These are phyloP conservation scores for Kluyveromyces lactis DNA, from an alignment of 805 yeast genomes.

Conservation along the genomic window DNA sequence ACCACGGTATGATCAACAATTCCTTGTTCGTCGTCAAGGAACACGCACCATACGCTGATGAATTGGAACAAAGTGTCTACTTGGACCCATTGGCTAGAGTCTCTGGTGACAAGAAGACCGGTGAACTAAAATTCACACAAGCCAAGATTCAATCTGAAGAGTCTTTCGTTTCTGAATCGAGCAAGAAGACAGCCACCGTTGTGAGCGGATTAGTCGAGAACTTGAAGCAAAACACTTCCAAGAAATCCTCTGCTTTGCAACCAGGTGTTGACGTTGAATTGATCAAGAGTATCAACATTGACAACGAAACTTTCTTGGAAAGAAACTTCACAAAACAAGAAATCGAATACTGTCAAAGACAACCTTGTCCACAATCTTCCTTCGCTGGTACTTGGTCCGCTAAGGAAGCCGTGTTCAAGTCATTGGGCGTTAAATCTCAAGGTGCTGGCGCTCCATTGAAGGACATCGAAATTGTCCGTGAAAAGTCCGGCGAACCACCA, in stretches of 20 bases:
- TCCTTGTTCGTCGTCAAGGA: slow-evolving; percentile 89
- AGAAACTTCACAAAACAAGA: slow-evolving; percentile 85
- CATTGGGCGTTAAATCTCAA: slow-evolving; percentile 75
- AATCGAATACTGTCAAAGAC: slow-evolving; percentile 62
- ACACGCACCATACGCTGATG: slow-evolving; percentile 85
- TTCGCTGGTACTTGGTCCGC: slow-evolving; percentile 99
- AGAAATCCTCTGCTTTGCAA: slow-evolving; percentile 39
- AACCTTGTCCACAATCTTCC: slow-evolving; percentile 79
- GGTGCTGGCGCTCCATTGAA: slow-evolving; percentile 94
- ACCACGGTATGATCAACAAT: slow-evolving; percentile 86
- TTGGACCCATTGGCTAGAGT: slow-evolving; percentile 84
- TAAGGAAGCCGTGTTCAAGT: slow-evolving; percentile 97
- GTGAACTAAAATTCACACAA: slow-evolving; percentile 39
- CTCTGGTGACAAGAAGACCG: slow-evolving; percentile 28
- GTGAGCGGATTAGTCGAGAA: slow-evolving; percentile 46
- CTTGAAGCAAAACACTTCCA: slow-evolving; percentile 27
- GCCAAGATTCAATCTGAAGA: slow-evolving; percentile 41
- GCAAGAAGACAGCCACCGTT: slow-evolving; percentile 53
- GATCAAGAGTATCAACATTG: slow-evolving; percentile 68
- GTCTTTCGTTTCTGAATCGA: slow-evolving; percentile 34
- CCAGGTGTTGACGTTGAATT: slow-evolving; percentile 93
- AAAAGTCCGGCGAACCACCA: slow-evolving; percentile 67
- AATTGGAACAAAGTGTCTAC: slow-evolving; percentile 83
- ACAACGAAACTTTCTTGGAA: slow-evolving; percentile 84
- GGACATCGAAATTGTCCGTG: slow-evolving; percentile 82